phyloP scores from a whole-genome alignment of 2,329 filamentous ascomycete genomes.

The Beauveria sp. region DNA sequence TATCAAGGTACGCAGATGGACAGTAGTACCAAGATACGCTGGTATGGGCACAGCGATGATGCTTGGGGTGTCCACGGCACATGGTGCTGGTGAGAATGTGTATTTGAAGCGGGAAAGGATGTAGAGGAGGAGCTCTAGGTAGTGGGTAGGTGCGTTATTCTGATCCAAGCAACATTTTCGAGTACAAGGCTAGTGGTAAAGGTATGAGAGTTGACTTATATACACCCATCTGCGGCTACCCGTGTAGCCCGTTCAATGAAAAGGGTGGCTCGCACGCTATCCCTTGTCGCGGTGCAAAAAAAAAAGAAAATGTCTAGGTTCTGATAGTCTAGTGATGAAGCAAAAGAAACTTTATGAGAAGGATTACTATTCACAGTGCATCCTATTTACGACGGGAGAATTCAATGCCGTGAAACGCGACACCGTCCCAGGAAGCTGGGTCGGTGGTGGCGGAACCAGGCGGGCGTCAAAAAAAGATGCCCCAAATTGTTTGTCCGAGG shows the following conservation, averaged over 20 bases:
- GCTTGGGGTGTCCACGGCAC: slow-evolving; percentile 48
- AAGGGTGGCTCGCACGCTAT: no score
- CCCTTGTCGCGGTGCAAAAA: not conserved
- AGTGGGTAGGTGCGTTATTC: no score
- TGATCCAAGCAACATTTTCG: not conserved
- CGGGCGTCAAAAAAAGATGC: not conserved
- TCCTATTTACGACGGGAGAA: not conserved
- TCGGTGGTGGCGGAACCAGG: not conserved
- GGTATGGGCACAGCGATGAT: slow-evolving; percentile 45
- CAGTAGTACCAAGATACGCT: slow-evolving; percentile 50
- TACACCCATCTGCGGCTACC: slow-evolving; percentile 2
- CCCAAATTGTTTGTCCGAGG: not conserved
- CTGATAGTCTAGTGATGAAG: not conserved
- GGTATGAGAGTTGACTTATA: not conserved
- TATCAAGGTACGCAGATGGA: slow-evolving; percentile 36
- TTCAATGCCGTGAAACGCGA: slow-evolving; percentile 5
- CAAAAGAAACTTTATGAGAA: not conserved
- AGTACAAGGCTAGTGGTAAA: not conserved
- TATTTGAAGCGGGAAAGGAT: not conserved
- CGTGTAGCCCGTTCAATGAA: not conserved
- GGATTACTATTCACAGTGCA: not conserved
- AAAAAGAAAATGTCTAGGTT: not conserved
- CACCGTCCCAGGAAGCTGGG: slow-evolving; percentile 1
- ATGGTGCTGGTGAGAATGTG: slow-evolving; percentile 25
- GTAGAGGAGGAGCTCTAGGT: not conserved